phyloP scores from a whole-genome alignment of 2,329 filamentous ascomycete genomes.

The Epicoccum nigrum region DNA sequence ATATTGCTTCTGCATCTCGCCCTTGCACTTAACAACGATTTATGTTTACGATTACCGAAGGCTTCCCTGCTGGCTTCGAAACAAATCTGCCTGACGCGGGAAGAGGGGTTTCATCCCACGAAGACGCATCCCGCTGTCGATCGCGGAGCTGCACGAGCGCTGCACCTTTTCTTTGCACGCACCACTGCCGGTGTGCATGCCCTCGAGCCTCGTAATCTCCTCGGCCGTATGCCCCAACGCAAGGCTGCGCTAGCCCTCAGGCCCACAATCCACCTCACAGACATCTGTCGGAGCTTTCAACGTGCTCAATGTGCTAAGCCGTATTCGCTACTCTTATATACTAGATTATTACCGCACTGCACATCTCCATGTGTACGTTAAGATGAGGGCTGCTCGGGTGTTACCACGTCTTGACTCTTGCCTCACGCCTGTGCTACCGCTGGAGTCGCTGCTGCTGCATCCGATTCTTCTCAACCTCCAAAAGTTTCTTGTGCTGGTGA shows the following conservation, averaged over 20 bases:
- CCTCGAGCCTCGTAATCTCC: slow-evolving; percentile 4
- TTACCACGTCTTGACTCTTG: too few species aligned
- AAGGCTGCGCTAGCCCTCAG: slow-evolving; percentile 11
- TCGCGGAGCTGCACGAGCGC: not conserved
- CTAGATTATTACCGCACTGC: not conserved
- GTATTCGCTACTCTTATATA: not conserved
- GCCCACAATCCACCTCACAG: not conserved
- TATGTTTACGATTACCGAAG: not conserved
- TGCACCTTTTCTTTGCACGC: slow-evolving; percentile 1
- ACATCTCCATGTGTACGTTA: too few species aligned
- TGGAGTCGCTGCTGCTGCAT: not conserved
- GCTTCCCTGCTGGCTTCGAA: slow-evolving; percentile 4
- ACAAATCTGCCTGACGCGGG: slow-evolving; percentile 5
- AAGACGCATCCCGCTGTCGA: not conserved
- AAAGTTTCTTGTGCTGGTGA: slow-evolving; percentile 17
- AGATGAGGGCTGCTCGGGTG: too few species aligned
- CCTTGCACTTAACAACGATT: not conserved
- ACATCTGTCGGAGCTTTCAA: slow-evolving; percentile 2
- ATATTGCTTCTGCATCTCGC: not conserved
- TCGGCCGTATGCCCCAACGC: not conserved
- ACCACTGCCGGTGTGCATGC: slow-evolving; percentile 3
- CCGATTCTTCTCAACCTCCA: slow-evolving; percentile 7
- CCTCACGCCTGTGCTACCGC: slow-evolving; percentile 1
- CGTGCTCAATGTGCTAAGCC: not conserved
- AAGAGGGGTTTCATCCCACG: slow-evolving; percentile 1